These are phyloP conservation scores for Tetrastigma voinierianum DNA, from an alignment of 164 flowering plant genomes.

Conservation along the genomic window DNA sequence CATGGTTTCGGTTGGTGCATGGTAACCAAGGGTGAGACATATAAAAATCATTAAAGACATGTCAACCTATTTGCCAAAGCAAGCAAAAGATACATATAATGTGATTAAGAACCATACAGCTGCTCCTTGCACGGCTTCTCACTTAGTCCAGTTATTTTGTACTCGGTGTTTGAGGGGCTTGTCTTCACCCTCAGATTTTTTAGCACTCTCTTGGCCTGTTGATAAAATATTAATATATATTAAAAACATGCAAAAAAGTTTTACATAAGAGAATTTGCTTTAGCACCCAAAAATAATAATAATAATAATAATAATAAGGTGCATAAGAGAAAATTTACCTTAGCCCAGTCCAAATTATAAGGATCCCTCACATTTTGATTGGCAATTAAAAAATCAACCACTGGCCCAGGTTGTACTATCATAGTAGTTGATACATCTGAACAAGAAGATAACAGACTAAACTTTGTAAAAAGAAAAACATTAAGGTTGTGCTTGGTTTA, in stretches of 20 bases:
- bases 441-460: conserved; percentile 2
- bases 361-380: conserved; percentile 78
- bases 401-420: conserved; percentile 88
- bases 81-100: not conserved
- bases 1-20: no score
- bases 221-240: no score
- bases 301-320: not conserved
- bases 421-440: conserved; percentile 95
- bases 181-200: conserved; percentile 81
- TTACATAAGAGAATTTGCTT: no score
- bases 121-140: conserved; percentile 55
- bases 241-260: no score
- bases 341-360: no score
- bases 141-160: conserved; percentile 84
- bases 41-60: not conserved
- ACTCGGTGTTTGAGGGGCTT: conserved; percentile 51
- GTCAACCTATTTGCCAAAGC: not conserved
- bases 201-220: conserved; percentile 75
- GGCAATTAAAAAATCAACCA: conserved; percentile 71
- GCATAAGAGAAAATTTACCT: no score
- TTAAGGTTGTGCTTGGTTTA: no score
- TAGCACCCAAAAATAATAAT: no score
- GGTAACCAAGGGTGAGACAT: not conserved
- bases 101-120: conserved; percentile 38
- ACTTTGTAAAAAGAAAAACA: not conserved